Base-by-base conservation (phyloP, 148 eudicot genomes). In the Silene uniflora region DNA sequence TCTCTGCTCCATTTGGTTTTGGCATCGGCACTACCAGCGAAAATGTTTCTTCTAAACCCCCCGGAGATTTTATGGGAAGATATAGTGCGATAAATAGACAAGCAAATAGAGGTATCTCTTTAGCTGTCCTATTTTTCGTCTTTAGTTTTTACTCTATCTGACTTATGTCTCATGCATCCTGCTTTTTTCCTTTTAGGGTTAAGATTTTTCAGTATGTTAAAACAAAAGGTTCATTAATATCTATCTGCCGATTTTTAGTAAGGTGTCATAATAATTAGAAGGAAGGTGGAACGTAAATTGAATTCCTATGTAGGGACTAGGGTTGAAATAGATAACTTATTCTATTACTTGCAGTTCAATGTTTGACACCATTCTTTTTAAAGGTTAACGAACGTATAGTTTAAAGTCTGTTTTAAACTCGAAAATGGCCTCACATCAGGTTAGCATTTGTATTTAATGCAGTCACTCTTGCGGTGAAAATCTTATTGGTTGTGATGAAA, bases 81-180 rank as follows among this genome's bases (percentile, higher is more conserved):
- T 89, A 89, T 82, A 82, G 82, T 75, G 83, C 83, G 64, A 58
- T 89, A 72, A 89, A 82, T 81, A 88, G 95, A 83, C 92, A 92
- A 78, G 62, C 89, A 72, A 86, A 76, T 83, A 82, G 96, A 93
- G 98, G 98, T 90, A 87, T 82, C 27, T 17, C 22, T 11, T 54
- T 18, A 29, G 14, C 54, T 75, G 17, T 52, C 56, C 44, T 7
- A 39, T 39, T 9, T 23, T 79, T 18, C 22, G 17, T 19, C 47
- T 22, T 21, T 54, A 1, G 6, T 5, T 19, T 22, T 32, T 3
- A 19, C 4, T 55, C 42, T 22, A 29, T 35, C 25, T 7, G 5
- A 23, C 3, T 55, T 0, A 27, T 71, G 17, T 52, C 21, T 73
- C 9, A 67, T 19, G 52, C 39, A 75, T 66, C 65, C 23, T 56